Evolutionary conservation across 805 yeast species (phyloP).

Genomic region (Candida orba): DNA sequence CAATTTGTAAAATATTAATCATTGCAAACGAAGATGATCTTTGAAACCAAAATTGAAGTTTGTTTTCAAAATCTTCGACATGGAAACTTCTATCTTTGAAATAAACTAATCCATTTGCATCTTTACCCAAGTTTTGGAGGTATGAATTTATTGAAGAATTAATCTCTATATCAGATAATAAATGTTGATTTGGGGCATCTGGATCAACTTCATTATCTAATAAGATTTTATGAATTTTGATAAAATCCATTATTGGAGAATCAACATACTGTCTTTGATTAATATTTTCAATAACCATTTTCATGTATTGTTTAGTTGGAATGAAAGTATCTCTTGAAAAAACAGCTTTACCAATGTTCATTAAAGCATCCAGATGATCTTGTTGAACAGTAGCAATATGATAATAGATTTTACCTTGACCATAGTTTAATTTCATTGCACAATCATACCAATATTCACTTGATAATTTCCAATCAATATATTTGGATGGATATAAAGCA

Average conservation of each 20-base stretch:
- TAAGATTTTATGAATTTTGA: slow-evolving; percentile 22
- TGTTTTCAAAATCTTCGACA: slow-evolving; percentile 23
- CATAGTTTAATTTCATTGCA: slow-evolving; percentile 67
- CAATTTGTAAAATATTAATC: slow-evolving; percentile 64
- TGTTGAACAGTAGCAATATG: slow-evolving; percentile 86
- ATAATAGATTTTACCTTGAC: slow-evolving; percentile 80
- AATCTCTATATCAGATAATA: slow-evolving; percentile 41
- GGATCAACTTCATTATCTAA: slow-evolving; percentile 25
- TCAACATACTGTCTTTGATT: slow-evolving; percentile 45
- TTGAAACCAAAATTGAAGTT: slow-evolving; percentile 63
- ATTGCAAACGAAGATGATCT: slow-evolving; percentile 71
- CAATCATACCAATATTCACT: slow-evolving; percentile 79
- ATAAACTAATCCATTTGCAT: slow-evolving; percentile 54
- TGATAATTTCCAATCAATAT: slow-evolving; percentile 78
- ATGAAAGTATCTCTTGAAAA: slow-evolving; percentile 78
- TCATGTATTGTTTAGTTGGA: slow-evolving; percentile 71
- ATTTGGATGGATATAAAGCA: slow-evolving; percentile 70
- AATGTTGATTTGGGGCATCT: slow-evolving; percentile 28
- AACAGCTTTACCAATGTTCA: slow-evolving; percentile 71
- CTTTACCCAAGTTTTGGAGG: slow-evolving; percentile 23
- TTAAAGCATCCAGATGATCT: slow-evolving; percentile 62
- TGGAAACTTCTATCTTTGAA: slow-evolving; percentile 31
- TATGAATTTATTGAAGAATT: slow-evolving; percentile 5
- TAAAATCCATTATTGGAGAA: slow-evolving; percentile 25
- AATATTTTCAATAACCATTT: slow-evolving; percentile 73